phyloP scores from a whole-genome alignment of 371 early-diverging fungal genomes.

The Syncephalastrum racemosum region DNA sequence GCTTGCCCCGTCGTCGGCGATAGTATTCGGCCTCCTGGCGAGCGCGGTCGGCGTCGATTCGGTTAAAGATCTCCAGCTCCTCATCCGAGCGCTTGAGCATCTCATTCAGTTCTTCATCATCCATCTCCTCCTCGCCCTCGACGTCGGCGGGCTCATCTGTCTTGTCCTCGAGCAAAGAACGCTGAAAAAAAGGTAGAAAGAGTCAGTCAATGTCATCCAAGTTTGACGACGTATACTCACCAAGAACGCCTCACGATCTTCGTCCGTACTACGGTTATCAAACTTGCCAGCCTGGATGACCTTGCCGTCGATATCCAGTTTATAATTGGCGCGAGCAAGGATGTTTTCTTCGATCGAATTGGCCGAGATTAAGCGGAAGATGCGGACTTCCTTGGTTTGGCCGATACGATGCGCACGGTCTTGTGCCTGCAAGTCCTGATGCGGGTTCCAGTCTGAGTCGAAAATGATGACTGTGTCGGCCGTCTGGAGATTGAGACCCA shows the following conservation, averaged over 20 bases:
- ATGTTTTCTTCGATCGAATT: conserved; percentile 98
- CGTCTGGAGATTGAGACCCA: conserved; percentile 98
- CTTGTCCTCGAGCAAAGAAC: conserved; percentile 25
- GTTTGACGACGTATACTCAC: too few species aligned
- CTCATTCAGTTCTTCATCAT: conserved; percentile 87
- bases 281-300: conserved; percentile 99
- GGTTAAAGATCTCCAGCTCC: conserved; percentile 69
- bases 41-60: conserved; percentile 71
- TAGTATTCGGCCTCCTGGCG: conserved; percentile 34
- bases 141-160: conserved; percentile 41
- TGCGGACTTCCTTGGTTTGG: conserved; percentile 99
- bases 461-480: conserved; percentile 99
- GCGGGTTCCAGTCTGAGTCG: conserved; percentile 99
- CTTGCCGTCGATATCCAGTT: conserved; percentile 96
- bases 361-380: conserved; percentile 95
- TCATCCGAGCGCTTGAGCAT: conserved; percentile 76
- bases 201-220: too few species aligned
- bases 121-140: conserved; percentile 64
- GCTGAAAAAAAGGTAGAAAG: conserved; percentile 7
- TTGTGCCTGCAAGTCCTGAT: conserved; percentile 99
- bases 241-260: conserved; percentile 90
- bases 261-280: conserved; percentile 92
- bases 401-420: conserved; percentile 99
- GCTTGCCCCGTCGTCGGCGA: conserved; percentile 24
- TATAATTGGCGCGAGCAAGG: conserved; percentile 94